Evolutionary conservation across 192 early-diverging fungal genomes (phyloP).

Genomic region (Podila epicladia): DNA sequence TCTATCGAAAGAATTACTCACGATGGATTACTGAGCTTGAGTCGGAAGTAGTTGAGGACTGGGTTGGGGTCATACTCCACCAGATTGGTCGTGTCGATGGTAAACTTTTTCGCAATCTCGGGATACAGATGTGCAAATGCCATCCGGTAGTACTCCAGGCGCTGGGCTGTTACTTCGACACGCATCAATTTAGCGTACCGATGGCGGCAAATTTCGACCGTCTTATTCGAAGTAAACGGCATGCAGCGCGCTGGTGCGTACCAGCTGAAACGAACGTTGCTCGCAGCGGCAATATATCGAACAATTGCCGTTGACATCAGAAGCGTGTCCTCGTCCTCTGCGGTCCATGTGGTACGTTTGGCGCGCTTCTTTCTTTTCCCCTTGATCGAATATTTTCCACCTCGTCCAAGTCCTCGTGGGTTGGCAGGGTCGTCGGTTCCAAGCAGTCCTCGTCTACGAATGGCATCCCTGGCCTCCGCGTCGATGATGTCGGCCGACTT

Average conservation of each 20-base stretch:
- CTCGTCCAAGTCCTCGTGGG: not conserved
- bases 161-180: slow-evolving; percentile 1
- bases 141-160: slow-evolving; percentile 17
- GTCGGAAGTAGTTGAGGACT: slow-evolving; percentile 17
- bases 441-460: not conserved
- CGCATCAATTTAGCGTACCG: slow-evolving; percentile 31
- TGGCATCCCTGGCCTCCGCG: not conserved
- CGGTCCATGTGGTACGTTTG: slow-evolving; percentile 12
- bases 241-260: slow-evolving; percentile 5
- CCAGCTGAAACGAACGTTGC: slow-evolving; percentile 37
- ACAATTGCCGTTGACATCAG: slow-evolving; percentile 15
- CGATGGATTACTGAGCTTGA: slow-evolving; percentile 1
- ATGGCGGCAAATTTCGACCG: slow-evolving; percentile 32
- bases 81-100: slow-evolving; percentile 23
- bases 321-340: slow-evolving; percentile 19
- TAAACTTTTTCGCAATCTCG: slow-evolving; percentile 11
- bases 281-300: slow-evolving; percentile 18
- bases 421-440: not conserved
- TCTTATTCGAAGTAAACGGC: not conserved
- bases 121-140: slow-evolving; percentile 20
- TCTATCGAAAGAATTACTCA: not conserved
- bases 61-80: slow-evolving; percentile 23
- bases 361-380: slow-evolving; percentile 12
- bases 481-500: not conserved
- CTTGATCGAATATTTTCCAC: not conserved